Base-by-base conservation (phyloP, 768 basidiomycete species). In the Ramaria rubella region DNA sequence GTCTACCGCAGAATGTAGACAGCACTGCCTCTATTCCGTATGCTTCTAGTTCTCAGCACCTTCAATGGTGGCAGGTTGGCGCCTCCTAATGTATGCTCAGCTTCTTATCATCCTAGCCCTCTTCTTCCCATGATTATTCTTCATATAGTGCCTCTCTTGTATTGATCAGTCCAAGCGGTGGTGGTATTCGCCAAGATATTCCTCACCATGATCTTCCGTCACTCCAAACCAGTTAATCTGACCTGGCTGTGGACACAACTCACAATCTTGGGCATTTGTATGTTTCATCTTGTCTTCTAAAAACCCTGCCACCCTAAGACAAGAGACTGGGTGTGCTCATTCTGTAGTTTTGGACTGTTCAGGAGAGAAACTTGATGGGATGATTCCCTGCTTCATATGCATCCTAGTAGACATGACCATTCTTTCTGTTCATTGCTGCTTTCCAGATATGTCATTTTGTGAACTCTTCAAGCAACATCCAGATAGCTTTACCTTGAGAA, bases 241-340 rank as follows among this genome's bases (percentile, higher is more conserved):
- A 81, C 59, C 80, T 82, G 53, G 68, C 79, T 21, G 72, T 80
- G 64, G 73, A 73, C 46, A 78, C 81, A 58, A 64, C 69, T 42
- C 76, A 77, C 51, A 65, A 74, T 55, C 64, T 76, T 58, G 72
- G 73, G 49, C 84, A 56, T 88, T 81, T 68, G 87, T 90, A 69
- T 73, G 85, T 72, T 14, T 36, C 40, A 12, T 8, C 23, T 42
- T 4, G n/a, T 42, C 17, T 8, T 7, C n/a, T 42, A n/a, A 7
- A 36, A 36, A n/a, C n/a, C n/a, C n/a, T n/a, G n/a, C n/a, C n/a
- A n/a, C n/a, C n/a, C n/a, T n/a, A n/a, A n/a, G n/a, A n/a, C n/a
- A n/a, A n/a, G n/a, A n/a, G n/a, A n/a, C 21, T 4, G 14, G 49
- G 38, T 31, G 51, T 46, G 21, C 2, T 33, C 33, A 44, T 34